Conservation (phyloP, 495 filamentous ascomycete species). For the Penicillium parvum region DNA sequence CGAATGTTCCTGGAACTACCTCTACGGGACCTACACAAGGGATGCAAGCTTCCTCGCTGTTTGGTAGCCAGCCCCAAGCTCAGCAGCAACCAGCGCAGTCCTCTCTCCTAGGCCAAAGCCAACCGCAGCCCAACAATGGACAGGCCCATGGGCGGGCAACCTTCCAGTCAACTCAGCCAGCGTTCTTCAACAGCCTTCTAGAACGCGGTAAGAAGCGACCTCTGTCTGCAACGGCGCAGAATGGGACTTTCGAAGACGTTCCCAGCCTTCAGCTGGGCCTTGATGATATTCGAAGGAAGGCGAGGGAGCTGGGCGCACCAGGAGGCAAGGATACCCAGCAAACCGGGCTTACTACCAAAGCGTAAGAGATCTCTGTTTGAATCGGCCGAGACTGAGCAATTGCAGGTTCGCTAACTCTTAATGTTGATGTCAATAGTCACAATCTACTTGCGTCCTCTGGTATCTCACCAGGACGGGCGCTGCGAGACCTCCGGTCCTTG, state of each 20-base stretch:
- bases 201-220: conserved; percentile 62
- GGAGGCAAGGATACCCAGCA: conserved; percentile 41
- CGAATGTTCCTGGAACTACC: conserved; percentile 25
- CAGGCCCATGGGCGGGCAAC: conserved; percentile 20
- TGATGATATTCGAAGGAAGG: conserved; percentile 79
- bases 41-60: conserved; percentile 24
- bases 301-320: conserved; percentile 66
- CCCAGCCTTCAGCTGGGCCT: conserved; percentile 73
- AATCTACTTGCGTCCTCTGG: conserved; percentile 90
- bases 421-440: conserved; percentile 48
- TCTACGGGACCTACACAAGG: conserved; percentile 19
- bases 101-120: conserved; percentile 31
- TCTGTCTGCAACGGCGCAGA: conserved; percentile 33
- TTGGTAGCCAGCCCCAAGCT: conserved; percentile 16
- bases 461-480: conserved; percentile 68
- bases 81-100: conserved; percentile 29
- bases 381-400: too few species aligned
- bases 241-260: conserved; percentile 43
- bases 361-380: too few species aligned
- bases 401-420: conserved; percentile 9
- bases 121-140: conserved; percentile 15
- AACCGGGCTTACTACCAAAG: conserved; percentile 56
- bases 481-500: conserved; percentile 68
- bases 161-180: conserved; percentile 46
- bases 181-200: conserved; percentile 84